A percentile compares a stretch with the other conserved stretches of the same genome.
Evolutionary conservation across 2,329 filamentous ascomycete genomes (phyloP).

Genomic region (Trichothecium roseum): DNA sequence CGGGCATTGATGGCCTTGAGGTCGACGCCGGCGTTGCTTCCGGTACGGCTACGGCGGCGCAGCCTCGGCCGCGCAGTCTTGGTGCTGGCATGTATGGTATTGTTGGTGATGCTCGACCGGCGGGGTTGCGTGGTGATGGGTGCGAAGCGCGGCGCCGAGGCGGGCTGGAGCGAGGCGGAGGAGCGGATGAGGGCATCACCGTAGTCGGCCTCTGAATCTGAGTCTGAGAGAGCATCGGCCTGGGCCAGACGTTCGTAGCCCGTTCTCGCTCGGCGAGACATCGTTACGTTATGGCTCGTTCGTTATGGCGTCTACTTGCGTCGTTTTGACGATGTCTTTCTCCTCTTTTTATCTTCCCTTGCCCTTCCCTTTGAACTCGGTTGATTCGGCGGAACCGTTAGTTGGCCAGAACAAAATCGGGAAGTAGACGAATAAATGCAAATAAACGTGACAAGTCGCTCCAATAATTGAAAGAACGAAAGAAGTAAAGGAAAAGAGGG

Average conservation of each 20-base stretch:
- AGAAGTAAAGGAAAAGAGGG: not conserved
- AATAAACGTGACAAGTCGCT: not conserved
- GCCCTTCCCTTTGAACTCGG: too few relatives aligned
- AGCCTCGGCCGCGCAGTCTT: constrained; percentile 26
- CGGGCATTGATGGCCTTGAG: constrained; percentile 97
- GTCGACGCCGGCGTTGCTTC: constrained; percentile 81
- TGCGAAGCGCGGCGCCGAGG: constrained; percentile 52
- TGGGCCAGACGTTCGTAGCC: constrained; percentile 80
- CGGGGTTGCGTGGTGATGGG: constrained; percentile 50
- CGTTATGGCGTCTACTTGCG: too few relatives aligned
- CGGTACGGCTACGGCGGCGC: constrained; percentile 28
- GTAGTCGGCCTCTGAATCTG: constrained; percentile 33
- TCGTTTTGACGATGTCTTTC: too few relatives aligned
- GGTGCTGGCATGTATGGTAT: constrained; percentile 26
- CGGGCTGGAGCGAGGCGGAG: constrained; percentile 46
- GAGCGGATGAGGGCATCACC: constrained; percentile 50
- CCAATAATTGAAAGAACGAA: not conserved
- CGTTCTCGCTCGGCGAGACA: constrained; percentile 66
- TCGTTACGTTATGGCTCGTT: too few relatives aligned
- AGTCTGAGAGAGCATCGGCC: constrained; percentile 63
- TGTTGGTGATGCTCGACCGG: constrained; percentile 49
- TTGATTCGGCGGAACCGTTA: too few relatives aligned
- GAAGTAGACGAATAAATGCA: too few relatives aligned
- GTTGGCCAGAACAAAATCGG: too few relatives aligned
- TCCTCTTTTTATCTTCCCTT: too few relatives aligned